Evolutionary conservation across 106 monocot species (phyloP).

Genomic region (Acanthochlamys bracteata): DNA sequence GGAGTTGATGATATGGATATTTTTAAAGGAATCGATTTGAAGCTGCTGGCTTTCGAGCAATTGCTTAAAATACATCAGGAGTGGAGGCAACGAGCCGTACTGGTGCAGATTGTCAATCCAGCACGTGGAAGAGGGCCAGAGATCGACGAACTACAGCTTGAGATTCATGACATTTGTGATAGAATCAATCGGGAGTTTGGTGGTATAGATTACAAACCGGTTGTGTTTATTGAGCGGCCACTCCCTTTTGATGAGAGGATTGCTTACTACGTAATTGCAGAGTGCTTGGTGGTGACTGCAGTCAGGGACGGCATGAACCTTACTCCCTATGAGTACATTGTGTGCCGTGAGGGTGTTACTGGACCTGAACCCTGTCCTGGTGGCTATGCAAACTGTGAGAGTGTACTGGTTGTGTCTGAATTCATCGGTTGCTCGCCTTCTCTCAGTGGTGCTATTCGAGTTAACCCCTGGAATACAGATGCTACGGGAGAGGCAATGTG

Average conservation of each 20-base stretch:
- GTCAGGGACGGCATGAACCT: conserved; percentile 86
- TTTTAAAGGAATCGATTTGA: conserved; percentile 85
- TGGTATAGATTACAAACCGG: conserved; percentile 35
- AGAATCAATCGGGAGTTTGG: conserved; percentile 71
- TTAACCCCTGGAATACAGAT: conserved; percentile 66
- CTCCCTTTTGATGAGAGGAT: conserved; percentile 52
- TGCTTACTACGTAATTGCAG: conserved; percentile 67
- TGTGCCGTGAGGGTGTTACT: conserved; percentile 45
- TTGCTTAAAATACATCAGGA: conserved; percentile 56
- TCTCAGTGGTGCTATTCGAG: conserved; percentile 45
- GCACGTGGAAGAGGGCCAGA: conserved; percentile 54
- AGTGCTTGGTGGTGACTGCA: conserved; percentile 63
- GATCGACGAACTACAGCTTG: conserved; percentile 51
- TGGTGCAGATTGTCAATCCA: conserved; percentile 86
- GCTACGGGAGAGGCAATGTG: conserved; percentile 48
- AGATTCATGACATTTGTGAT: conserved; percentile 55
- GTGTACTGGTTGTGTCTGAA: conserved; percentile 65
- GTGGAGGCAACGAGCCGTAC: conserved; percentile 68
- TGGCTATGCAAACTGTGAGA: conserved; percentile 21
- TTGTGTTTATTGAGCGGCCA: conserved; percentile 52
- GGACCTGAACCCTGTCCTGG: conserved; percentile 14
- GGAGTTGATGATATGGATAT: conserved; percentile 95
- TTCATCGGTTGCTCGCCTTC: conserved; percentile 74
- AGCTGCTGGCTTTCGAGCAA: conserved; percentile 74
- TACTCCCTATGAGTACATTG: conserved; percentile 84